Evolutionary conservation across 2,329 filamentous ascomycete species (phyloP), one percentile per base, ranked within the genome.

Genomic region (Stachybotrys chlorohalonatus): DNA sequence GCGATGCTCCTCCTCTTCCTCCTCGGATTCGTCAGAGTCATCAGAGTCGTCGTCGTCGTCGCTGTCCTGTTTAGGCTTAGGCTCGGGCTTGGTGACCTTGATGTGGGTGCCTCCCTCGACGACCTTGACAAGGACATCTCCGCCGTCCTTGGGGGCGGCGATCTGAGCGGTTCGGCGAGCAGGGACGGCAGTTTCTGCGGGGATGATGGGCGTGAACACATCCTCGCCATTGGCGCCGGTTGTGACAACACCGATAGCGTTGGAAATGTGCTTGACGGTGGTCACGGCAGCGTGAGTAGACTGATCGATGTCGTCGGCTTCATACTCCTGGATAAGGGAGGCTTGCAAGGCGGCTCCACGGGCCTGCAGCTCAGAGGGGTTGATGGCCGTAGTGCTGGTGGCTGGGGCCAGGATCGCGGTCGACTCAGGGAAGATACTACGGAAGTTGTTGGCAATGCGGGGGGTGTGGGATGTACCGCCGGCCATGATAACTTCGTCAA

Each of bases 291-390:
- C 87, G 78, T 99, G 93, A 51, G 91, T 95, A 59, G 90, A 95
- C 79, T 96, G 92, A 70, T 95, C 89, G 63, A 99, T 95, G 68
- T 97, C 93, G 61, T 90, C 86, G 62, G 84, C 81, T 65, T 99
- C 94, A 73, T 95, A 99, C 72, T 96, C 93, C 72, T 92, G 86
- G 70, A 99, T 90, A 59, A 99, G 78, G 57, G 87, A 95, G 45
- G 94, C 94, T 75, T 99, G 94, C 64, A 99, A 90, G 36, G 94
- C 93, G 57, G 94, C 94, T 67, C 94, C 94, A 60, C 94, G 86
- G 59, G 89, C 88, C 64, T 87, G 79, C 54, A 96, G 81, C 76
- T 97, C 93, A 4, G 90, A 94, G 59, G 94, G 94, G 82, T 97
- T 97, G 75, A 97, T 85, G 59, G 93, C 88, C 31, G 78, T 79